Percentiles rank a stretch among this genome's conserved stretches.
These are phyloP conservation scores for Leptographium procerum DNA, from an alignment of 2,329 filamentous ascomycete genomes.

Conservation along the genomic window DNA sequence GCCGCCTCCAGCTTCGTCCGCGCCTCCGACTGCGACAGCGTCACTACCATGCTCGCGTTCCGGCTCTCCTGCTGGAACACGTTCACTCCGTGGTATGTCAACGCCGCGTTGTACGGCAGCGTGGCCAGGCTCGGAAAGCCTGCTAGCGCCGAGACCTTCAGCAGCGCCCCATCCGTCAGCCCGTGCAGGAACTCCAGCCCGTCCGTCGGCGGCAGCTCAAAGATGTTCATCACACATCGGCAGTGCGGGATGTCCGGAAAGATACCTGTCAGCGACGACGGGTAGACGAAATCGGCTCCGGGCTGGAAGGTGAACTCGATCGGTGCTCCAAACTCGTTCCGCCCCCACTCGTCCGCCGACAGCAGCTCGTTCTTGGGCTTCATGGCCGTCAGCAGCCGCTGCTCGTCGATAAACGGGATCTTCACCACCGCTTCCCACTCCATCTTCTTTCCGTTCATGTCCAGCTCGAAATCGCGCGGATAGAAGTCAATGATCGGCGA, in stretches of 20 bases:
- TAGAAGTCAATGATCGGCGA: constrained; percentile 98
- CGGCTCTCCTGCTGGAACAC: constrained; percentile 94
- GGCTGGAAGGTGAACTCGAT: constrained; percentile 84
- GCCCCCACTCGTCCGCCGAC: constrained; percentile 63
- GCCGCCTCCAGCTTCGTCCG: constrained; percentile 62
- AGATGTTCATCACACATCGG: constrained; percentile 90
- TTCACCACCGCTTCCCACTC: constrained; percentile 99
- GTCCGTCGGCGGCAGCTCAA: constrained; percentile 85
- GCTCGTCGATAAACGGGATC: constrained; percentile 96
- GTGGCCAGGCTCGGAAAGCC: constrained; percentile 88
- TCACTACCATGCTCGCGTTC: constrained; percentile 93
- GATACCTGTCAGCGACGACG: constrained; percentile 75
- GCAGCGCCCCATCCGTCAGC: constrained; percentile 69
- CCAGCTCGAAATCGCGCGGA: constrained; percentile 87
- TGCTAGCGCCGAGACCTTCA: constrained; percentile 73
- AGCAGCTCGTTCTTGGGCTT: constrained; percentile 68
- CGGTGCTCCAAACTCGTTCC: constrained; percentile 85
- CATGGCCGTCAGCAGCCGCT: constrained; percentile 76
- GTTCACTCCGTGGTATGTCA: constrained; percentile 82
- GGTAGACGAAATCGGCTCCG: constrained; percentile 69
- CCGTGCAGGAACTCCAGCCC: constrained; percentile 78
- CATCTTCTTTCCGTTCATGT: constrained; percentile 99
- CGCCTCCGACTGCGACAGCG: constrained; percentile 61
- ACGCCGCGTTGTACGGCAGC: constrained; percentile 66
- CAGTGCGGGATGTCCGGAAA: constrained; percentile 85